A percentile compares a stretch with the other conserved stretches of the same genome.
Evolutionary conservation across 345 rosid species (phyloP).

Genomic region (Salix caprea): DNA sequence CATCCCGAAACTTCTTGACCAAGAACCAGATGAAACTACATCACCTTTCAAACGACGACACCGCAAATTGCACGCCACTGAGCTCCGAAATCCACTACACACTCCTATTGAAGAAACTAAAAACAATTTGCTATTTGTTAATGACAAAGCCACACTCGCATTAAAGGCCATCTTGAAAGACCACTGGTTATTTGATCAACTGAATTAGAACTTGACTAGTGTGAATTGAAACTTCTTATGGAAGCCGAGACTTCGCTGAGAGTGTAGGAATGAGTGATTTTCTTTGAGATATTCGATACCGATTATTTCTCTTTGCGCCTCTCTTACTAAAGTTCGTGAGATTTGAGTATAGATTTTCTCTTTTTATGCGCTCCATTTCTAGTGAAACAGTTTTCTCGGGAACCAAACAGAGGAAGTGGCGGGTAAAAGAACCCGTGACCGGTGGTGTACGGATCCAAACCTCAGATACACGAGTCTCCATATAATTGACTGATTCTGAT

Average conservation of each 20-base stretch:
- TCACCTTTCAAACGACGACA: neutral
- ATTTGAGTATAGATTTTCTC: neutral
- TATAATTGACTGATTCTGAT: too few relatives aligned
- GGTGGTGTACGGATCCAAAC: slow-evolving; percentile 8
- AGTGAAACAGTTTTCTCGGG: neutral
- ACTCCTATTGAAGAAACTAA: neutral
- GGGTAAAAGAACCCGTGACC: slow-evolving; percentile 1
- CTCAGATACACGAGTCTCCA: neutral
- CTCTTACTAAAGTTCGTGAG: neutral
- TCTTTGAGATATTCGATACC: neutral
- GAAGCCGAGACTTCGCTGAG: too few relatives aligned
- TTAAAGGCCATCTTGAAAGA: neutral
- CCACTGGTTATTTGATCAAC: neutral
- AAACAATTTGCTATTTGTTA: neutral
- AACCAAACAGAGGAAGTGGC: slow-evolving; percentile 9
- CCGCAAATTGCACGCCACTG: neutral
- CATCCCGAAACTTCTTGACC: slow-evolving; percentile 42
- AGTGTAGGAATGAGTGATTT: neutral
- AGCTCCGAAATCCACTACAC: neutral
- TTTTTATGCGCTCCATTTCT: neutral
- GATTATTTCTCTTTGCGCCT: neutral
- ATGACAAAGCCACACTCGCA: neutral
- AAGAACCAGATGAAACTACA: slow-evolving; percentile 1
- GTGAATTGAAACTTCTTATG: neutral
- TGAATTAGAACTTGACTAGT: too few relatives aligned